Base-by-base conservation (phyloP, 805 yeast species). In the Pichia scutulata region DNA sequence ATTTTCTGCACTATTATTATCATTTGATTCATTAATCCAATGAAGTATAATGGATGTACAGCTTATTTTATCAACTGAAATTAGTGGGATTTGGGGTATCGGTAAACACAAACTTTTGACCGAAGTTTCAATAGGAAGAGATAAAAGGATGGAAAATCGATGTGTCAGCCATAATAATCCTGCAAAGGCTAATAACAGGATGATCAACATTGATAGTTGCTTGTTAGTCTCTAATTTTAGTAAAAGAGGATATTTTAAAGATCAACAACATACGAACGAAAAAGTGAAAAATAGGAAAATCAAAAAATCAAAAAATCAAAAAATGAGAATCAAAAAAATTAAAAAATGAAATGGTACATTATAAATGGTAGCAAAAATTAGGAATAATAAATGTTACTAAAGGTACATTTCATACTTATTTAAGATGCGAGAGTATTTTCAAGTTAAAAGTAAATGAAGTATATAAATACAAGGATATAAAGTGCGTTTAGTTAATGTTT, bases 61-160 rank as follows among this genome's bases (percentile, higher is more conserved):
- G 7, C 76, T 71, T 44, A 81, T 73, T 55, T 74, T 72, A 57
- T 80, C 85, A 7, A 81, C 71, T 46, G 82, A 78, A 16, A 81
- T 67, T 43, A 67, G 63, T 3, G 84, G 84, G 8, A 77, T 69
- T 49, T 71, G 74, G 4, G 87, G 87, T 33, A 81, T 75, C 26
- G 74, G 75, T 21, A 80, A 71, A 54, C 73, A 71, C 40, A 81
- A 63, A 33, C 70, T 70, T 47, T 68, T 69, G 30, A 78, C 70
- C 24, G 78, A 65, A 46, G 70, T 71, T 14, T 72, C 75, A 24
- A 75, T 65, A 1, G 85, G 82, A 2, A 78, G 56, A 2, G 64
- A 58, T 33, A 61, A 41, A 18, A 68, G 56, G 13, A 48, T 40
- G 39, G 60, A 47, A 39, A 66, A 57, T 44, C 72, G 55, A 33